Percentiles rank a stretch among this genome's conserved stretches.
Evolutionary conservation across 441 rosid species (phyloP).

Genomic region (Pelargonium fulgidum): DNA sequence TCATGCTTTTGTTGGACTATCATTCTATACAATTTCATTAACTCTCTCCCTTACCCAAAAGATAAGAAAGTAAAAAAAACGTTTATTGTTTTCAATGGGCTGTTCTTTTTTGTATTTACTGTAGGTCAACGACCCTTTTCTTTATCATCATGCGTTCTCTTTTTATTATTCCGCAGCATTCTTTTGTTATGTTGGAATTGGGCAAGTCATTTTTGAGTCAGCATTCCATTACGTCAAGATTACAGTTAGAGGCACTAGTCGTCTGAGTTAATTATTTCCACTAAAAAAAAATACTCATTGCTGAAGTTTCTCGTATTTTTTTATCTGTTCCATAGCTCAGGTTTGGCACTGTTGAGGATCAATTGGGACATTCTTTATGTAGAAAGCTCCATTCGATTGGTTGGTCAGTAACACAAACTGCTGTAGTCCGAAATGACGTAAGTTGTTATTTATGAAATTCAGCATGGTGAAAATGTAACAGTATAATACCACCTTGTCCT

Average conservation of each 20-base stretch:
- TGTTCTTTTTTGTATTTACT: background rate
- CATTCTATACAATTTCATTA: background rate
- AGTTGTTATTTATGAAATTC: slow-evolving; percentile 34
- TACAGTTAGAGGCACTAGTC: too few relatives aligned
- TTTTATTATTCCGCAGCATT: too few relatives aligned
- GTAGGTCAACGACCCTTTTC: background rate
- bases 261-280: background rate
- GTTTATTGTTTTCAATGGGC: background rate
- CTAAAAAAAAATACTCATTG: slow-evolving; percentile 14
- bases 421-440: slow-evolving; percentile 74
- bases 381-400: slow-evolving; percentile 71
- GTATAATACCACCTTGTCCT: too few relatives aligned
- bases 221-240: too few relatives aligned
- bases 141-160: too few relatives aligned
- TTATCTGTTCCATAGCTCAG: slow-evolving; percentile 97
- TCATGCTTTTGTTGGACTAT: background rate
- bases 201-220: too few relatives aligned
- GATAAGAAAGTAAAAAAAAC: background rate
- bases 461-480: background rate
- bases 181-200: too few relatives aligned
- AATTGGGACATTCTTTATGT: slow-evolving; percentile 61
- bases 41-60: background rate
- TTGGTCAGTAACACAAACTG: slow-evolving; percentile 62
- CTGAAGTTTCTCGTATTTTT: slow-evolving; percentile 29
- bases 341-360: slow-evolving; percentile 90